These are phyloP conservation scores for Aspergillus sergii DNA, from an alignment of 2,329 filamentous ascomycete species.

Conservation along the genomic window DNA sequence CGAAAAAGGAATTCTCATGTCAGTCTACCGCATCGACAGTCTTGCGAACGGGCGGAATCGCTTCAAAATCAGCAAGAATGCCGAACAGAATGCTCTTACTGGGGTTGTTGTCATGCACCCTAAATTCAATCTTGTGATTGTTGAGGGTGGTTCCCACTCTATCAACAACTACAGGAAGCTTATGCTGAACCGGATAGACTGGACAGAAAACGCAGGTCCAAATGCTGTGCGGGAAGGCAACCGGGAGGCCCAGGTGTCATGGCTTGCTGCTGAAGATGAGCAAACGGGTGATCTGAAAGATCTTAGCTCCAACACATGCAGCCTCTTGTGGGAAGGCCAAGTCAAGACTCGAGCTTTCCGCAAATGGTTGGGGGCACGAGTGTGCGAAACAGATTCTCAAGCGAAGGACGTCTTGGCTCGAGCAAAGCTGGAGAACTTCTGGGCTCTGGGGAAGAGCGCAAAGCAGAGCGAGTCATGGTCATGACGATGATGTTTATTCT, in stretches of 20 bases:
- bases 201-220: slow-evolving; percentile 83
- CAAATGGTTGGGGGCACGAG: slow-evolving; percentile 78
- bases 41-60: slow-evolving; percentile 92
- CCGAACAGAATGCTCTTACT: slow-evolving; percentile 82
- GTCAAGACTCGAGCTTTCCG: slow-evolving; percentile 77
- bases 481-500: slow-evolving; percentile 15
- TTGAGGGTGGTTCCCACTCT: slow-evolving; percentile 85
- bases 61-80: slow-evolving; percentile 90
- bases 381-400: slow-evolving; percentile 91
- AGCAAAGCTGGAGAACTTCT: slow-evolving; percentile 93
- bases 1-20: slow-evolving; percentile 78
- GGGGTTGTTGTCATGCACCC: slow-evolving; percentile 93
- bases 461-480: slow-evolving; percentile 38
- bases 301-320: slow-evolving; percentile 78
- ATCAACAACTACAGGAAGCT: slow-evolving; percentile 87
- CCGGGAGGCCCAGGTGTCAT: slow-evolving; percentile 64
- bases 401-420: slow-evolving; percentile 78
- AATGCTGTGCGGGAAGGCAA: slow-evolving; percentile 59
- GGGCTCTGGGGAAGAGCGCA: slow-evolving; percentile 79
- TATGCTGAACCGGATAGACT: slow-evolving; percentile 91
- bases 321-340: slow-evolving; percentile 88
- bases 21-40: slow-evolving; percentile 86
- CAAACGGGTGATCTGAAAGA: slow-evolving; percentile 74
- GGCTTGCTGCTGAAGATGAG: slow-evolving; percentile 79
- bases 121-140: slow-evolving; percentile 82